Base-by-base conservation (phyloP, 2,329 filamentous ascomycete species). In the Fusarium luffae region DNA sequence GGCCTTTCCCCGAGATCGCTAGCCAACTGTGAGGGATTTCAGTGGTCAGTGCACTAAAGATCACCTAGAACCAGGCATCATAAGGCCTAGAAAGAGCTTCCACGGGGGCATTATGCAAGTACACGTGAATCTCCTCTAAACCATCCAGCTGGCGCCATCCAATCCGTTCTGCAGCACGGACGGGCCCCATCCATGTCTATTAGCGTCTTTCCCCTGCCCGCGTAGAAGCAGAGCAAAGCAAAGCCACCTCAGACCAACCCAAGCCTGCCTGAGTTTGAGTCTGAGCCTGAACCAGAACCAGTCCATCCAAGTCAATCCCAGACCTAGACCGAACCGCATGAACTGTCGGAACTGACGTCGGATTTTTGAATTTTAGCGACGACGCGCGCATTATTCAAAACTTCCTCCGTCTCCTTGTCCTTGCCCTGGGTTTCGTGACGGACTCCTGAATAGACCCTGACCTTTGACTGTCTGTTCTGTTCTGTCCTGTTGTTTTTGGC, bases 261-360 rank as follows among this genome's bases (percentile, higher is more conserved):
- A 21, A 62, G 59, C 59, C 44, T 60, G 47, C 40, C 59, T 42
- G 25, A 62, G 59, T 57, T 40, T 60, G 46, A 63, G 60, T 42
- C 60, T 54, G 56, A 64, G 59, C 59, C 44, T 40, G 46, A 52
- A 47, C 59, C 44, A 51, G 28, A 60, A 54, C 57, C 42, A 62
- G 59, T 47, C 59, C 43, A 28, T 47, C 59, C 43, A 34, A 62
- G 59, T 56, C 40, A 52, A 37, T 54, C 55, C 55, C 55, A 58
- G 51, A 21, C 28, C 57, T 52, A 49, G 68, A 68, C 56, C 54
- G 63, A 66, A 66, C 61, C 69, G 72, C 74, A 76, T 76, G 74
- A 76, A 76, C 71, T 70, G 47, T 62, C 68, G 68, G 65, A 72
- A 76, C 72, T 69, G 71, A 66, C 62, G 71, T 70, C 63, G 71